These are phyloP conservation scores for Symmetrospora coprosmae DNA, from an alignment of 768 basidiomycete species.

Conservation along the genomic window DNA sequence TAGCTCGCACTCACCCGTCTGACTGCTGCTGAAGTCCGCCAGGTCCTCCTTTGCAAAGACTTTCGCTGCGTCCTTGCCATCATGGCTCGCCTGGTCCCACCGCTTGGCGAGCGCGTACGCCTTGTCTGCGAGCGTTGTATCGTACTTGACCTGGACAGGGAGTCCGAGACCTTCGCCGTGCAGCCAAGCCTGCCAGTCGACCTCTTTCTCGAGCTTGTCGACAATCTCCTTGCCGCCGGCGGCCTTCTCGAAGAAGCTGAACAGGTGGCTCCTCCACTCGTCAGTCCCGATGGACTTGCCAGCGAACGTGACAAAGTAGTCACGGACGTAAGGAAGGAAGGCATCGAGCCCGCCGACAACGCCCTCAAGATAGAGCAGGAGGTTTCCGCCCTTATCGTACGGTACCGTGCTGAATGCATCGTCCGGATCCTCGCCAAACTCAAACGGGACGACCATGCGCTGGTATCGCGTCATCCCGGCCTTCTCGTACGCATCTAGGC, in stretches of 20 bases:
- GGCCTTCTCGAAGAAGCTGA: constrained; percentile 35
- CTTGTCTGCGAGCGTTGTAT: constrained; percentile 30
- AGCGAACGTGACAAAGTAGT: constrained; percentile 38
- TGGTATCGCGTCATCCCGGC: constrained; percentile 49
- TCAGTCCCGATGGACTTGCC: constrained; percentile 38
- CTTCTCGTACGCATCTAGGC: constrained; percentile 49
- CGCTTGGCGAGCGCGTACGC: constrained; percentile 36
- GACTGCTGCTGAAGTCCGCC: constrained; percentile 34
- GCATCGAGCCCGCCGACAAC: constrained; percentile 32
- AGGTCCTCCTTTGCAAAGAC: constrained; percentile 23
- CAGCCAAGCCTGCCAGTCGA: constrained; percentile 36
- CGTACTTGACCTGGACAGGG: constrained; percentile 29
- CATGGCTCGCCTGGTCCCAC: constrained; percentile 36
- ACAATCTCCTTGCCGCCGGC: constrained; percentile 34
- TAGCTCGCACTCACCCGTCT: constrained; percentile 30
- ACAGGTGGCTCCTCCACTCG: constrained; percentile 39
- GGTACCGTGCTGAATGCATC: constrained; percentile 25
- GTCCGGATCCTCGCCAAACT: constrained; percentile 32
- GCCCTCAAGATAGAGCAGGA: constrained; percentile 59
- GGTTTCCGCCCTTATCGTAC: constrained; percentile 57
- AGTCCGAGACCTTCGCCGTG: constrained; percentile 36
- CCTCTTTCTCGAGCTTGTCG: constrained; percentile 31
- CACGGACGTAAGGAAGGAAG: constrained; percentile 36
- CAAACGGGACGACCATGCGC: constrained; percentile 23
- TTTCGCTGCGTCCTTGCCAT: constrained; percentile 4